Evolutionary conservation across 1,284 basidiomycete species (phyloP).

Genomic region (Tremellales sp.): DNA sequence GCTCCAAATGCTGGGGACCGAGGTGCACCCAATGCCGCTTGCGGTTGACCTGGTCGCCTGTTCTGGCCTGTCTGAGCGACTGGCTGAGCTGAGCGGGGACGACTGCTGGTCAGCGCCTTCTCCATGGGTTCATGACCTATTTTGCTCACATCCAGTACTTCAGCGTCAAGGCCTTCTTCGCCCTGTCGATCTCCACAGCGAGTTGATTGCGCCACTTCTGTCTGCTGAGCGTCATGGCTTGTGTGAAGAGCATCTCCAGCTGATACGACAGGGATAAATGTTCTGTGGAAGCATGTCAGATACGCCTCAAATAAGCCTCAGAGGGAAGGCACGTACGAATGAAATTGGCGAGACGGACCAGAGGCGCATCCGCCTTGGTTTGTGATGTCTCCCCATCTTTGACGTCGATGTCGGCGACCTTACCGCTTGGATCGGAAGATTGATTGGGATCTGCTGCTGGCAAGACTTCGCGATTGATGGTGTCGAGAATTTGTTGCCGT

Average conservation of each 20-base stretch:
- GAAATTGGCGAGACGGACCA: conserved; percentile 40
- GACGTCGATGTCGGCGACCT: background rate
- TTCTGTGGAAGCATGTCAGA: conserved; percentile 23
- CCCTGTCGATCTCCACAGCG: conserved; percentile 34
- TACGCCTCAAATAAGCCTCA: background rate
- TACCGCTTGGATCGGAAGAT: background rate
- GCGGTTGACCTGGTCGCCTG: conserved; percentile 4
- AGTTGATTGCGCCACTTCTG: conserved; percentile 36
- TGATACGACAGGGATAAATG: conserved; percentile 42
- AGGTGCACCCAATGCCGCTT: conserved; percentile 4
- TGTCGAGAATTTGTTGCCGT: conserved; percentile 37
- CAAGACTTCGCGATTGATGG: conserved; percentile 36
- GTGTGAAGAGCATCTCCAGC: conserved; percentile 35
- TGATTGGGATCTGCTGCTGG: conserved; percentile 12
- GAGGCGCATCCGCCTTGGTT: conserved; percentile 31
- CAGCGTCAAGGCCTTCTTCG: conserved; percentile 25
- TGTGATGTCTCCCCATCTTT: background rate
- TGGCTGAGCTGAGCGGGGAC: background rate
- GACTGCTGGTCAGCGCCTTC: background rate
- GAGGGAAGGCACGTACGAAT: conserved; percentile 26
- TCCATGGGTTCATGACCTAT: background rate
- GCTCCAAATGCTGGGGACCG: conserved; percentile 30
- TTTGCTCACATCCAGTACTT: conserved; percentile 41
- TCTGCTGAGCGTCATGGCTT: conserved; percentile 32
- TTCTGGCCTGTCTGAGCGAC: background rate